Evolutionary conservation across 352 stramenopile genomes (phyloP).

Genomic region (Phytophthora europaea): DNA sequence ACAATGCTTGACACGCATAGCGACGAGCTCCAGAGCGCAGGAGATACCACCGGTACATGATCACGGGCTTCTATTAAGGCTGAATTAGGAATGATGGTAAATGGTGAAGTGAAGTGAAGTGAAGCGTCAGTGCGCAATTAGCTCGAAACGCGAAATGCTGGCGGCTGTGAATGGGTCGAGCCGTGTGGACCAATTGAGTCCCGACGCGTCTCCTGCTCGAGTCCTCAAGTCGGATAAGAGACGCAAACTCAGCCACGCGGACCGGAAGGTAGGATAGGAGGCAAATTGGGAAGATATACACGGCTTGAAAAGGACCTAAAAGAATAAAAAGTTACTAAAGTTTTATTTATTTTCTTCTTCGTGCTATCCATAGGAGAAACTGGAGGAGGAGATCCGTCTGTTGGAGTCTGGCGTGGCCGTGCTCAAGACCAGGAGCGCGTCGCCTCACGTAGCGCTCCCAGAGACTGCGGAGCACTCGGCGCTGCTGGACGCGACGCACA

Average conservation of each 20-base stretch:
- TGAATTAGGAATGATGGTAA: not conserved
- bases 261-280: conserved; percentile 13
- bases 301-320: not conserved
- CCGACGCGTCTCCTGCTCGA: conserved; percentile 4
- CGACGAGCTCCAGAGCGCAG: not conserved
- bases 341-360: not conserved
- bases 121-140: not conserved
- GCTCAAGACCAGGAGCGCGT: conserved; percentile 18
- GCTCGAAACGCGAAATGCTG: not conserved
- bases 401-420: conserved; percentile 35
- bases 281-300: not conserved
- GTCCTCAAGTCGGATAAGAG: conserved; percentile 10
- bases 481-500: conserved; percentile 18
- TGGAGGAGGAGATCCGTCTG: conserved; percentile 31
- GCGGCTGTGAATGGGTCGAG: not conserved
- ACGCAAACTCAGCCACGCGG: conserved; percentile 24
- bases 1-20: not conserved
- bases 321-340: not conserved
- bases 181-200: conserved; percentile 12
- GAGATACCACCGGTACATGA: not conserved
- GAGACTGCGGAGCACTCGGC: conserved; percentile 7
- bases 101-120: not conserved
- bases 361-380: conserved; percentile 1
- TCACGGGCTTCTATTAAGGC: not conserved
- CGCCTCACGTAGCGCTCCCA: conserved; percentile 11